Evolutionary conservation across 345 rosid species (phyloP).

Genomic region (Salix caprea): DNA sequence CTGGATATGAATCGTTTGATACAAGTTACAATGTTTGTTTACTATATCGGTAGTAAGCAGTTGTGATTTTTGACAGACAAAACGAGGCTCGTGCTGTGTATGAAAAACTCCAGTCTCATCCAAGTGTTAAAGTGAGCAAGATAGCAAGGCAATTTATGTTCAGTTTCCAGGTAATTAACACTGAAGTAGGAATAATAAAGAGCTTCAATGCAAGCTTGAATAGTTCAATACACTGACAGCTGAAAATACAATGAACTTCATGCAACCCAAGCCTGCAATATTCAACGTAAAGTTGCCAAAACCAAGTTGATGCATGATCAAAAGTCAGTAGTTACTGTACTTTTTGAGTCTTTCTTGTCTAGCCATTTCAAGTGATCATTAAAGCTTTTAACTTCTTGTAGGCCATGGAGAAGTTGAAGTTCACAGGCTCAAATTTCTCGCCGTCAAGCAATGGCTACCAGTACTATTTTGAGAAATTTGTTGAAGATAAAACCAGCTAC

Average conservation of each 20-base stretch:
- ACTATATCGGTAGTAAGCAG: background rate
- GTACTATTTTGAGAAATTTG: constrained; percentile 68
- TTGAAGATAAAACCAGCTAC: constrained; percentile 46
- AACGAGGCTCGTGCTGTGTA: constrained; percentile 70
- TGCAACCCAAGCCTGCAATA: background rate
- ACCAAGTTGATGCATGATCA: background rate
- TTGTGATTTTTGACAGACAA: constrained; percentile 41
- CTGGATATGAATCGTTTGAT: background rate
- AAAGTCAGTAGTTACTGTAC: background rate
- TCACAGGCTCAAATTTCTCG: constrained; percentile 38
- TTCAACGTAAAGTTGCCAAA: background rate
- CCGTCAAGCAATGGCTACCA: constrained; percentile 47
- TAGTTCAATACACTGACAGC: too few species aligned
- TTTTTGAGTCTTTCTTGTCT: background rate
- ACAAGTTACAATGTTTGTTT: background rate
- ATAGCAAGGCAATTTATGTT: constrained; percentile 65
- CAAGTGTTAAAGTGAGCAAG: constrained; percentile 66
- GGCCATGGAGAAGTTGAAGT: constrained; percentile 92
- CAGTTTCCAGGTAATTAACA: constrained; percentile 75
- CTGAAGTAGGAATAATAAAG: background rate
- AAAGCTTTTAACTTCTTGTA: constrained; percentile 7
- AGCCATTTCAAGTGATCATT: background rate
- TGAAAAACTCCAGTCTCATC: constrained; percentile 83
- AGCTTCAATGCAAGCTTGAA: background rate
- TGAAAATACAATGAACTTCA: background rate